Base-by-base conservation (phyloP, 164 flowering plant genomes). In the Vitis labrusca region DNA sequence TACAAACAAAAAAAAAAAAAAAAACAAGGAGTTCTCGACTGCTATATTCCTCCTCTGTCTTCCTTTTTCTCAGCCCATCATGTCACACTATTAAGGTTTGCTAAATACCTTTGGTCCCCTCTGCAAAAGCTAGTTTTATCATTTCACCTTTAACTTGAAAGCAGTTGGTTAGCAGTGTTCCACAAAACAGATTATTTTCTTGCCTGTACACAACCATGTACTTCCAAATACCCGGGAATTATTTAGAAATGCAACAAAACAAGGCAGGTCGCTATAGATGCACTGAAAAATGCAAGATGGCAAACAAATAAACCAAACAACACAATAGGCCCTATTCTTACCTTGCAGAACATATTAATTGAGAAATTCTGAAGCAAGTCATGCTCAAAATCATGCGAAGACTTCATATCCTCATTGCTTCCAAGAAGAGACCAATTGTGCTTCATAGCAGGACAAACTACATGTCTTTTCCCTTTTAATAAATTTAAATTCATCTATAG, bases 341-440 rank as follows among this genome's bases (percentile, higher is more conserved):
- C 99, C 99, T 96, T 96, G 86, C 98, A 91, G 84, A 96, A 96
- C 93, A 96, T 88, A 74, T 96, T 93, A 67, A 96, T 79, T 49
- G 95, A 86, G 71, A 96, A 96, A 77, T 96, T 90, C 64, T 96
- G 99, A 74, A 96, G 94, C 79, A 96, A 78, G 79, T 93, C 99
- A 75, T 96, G 99, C 85, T 96, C 97, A 83, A 96, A 96, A 96
- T 89, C 76, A 19, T 92, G 91, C 37, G 99, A 97, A 69, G 89
- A 80, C 58, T 85, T 79, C 37, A 75, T 67, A 64, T 80, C 81
- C 50, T 64, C 72, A 69, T 76, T 77, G 74, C 66, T 75, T 70
- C 91, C 94, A 71, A 97, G 90, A 29, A 91, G 85, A 56, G 97
- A 93, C 99, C 99, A 96, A 65, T 84, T 75, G 71, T 96, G 99